Evolutionary conservation across 495 filamentous ascomycete species (phyloP), one percentile per base, ranked within the genome.

Genomic region (Penicillium antarcticum): DNA sequence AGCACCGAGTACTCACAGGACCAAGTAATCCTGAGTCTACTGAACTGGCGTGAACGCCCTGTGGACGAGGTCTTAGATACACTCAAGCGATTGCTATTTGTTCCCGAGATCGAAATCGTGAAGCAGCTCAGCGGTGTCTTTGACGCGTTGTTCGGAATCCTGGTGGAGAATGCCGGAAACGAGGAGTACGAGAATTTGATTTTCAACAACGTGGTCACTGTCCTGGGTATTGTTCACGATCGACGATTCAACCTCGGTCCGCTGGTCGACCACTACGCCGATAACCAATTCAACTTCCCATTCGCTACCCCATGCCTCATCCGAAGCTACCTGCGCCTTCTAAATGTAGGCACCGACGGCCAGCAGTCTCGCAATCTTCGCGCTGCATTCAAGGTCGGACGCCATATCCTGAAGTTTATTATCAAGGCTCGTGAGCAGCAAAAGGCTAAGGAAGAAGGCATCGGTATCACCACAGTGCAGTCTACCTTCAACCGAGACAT

Each of bases 1-100:
- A 97, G 94, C 69, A 99, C 95, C 0, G 81, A 85, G 54, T 96
- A 96, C 66, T 96, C 91, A 0, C 94, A 99, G 56, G 92, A 99
- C 66, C 88, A 92, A 56, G 84, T 87, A 26, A 79, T 99, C 12
- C 72, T 97, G 35, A 86, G 87, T 17, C 73, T 99, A 18, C 61
- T 97, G 14, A 88, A 86, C 51, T 97, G 95, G 92, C 88, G 83
- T 55, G 84, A 91, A 14, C 80, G 86, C 26, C 73, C 84, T 2
- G 75, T 82, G 34, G 81, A 81, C 34, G 83, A 92, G 18, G 75
- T 94, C 1, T 71, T 88, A 1, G 77, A 82, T 16, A 76, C 95
- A 5, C 69, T 99, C 29, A 86, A 88, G 65, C 82, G 89, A 52
- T 78, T 97, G 33, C 83, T 88, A 8, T 99, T 97, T 60, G 94